These are phyloP conservation scores for Vitis hybrid DNA, from an alignment of 177 flowering plant genomes.

Conservation along the genomic window DNA sequence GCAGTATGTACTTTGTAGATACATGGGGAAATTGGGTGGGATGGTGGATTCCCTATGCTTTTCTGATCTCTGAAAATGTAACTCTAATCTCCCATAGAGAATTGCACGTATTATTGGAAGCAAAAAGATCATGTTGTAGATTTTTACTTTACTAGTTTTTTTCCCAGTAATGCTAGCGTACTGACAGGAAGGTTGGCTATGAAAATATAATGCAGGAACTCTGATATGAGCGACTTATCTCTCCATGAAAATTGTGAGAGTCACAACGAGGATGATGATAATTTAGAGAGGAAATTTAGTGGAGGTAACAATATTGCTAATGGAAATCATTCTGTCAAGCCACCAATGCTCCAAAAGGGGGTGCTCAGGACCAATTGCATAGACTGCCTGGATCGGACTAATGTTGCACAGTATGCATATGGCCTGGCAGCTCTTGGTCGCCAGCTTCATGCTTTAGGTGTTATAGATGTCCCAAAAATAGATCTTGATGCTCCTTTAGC, in stretches of 20 bases:
- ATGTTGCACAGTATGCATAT: conserved; percentile 60
- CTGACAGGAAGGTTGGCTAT: neutral
- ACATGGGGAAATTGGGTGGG: conserved; percentile 5
- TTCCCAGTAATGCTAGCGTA: neutral
- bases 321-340: conserved; percentile 29
- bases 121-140: neutral
- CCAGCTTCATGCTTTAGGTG: conserved; percentile 44
- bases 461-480: conserved; percentile 29
- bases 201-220: conserved; percentile 21
- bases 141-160: conserved; percentile 1
- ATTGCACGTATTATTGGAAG: neutral
- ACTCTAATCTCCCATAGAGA: neutral
- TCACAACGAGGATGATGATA: conserved; percentile 19
- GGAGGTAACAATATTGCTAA: conserved; percentile 21
- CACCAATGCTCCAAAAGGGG: conserved; percentile 40
- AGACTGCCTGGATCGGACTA: conserved; percentile 56
- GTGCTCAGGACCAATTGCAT: conserved; percentile 61
- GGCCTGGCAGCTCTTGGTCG: conserved; percentile 53
- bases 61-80: neutral
- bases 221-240: conserved; percentile 13
- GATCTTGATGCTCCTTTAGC: conserved; percentile 48
- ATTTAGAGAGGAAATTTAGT: conserved; percentile 17
- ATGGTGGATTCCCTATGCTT: neutral
- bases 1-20: neutral
- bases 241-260: conserved; percentile 12